A percentile compares a stretch with the other conserved stretches of the same genome.
phyloP scores from a whole-genome alignment of 164 flowering plant genomes.

The Buxus sempervirens region DNA sequence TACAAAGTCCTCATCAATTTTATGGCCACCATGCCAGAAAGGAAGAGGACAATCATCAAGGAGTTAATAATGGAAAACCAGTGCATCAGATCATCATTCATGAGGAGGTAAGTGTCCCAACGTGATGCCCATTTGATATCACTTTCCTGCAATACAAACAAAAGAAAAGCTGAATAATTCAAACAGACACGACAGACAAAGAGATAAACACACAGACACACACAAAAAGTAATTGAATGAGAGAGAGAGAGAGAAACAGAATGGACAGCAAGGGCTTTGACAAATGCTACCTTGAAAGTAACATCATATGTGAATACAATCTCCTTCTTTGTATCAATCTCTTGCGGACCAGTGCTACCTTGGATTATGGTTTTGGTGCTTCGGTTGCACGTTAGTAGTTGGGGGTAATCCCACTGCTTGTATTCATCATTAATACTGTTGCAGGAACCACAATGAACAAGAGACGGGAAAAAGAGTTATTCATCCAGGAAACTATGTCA shows the following conservation, averaged over 20 bases:
- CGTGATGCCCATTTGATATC: slow-evolving; percentile 56
- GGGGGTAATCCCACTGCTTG: slow-evolving; percentile 64
- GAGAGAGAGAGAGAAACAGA: no score
- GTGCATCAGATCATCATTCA: slow-evolving; percentile 43
- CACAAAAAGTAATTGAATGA: no score
- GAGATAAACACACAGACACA: no score
- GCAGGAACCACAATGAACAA: no score
- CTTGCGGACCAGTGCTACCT: slow-evolving; percentile 36
- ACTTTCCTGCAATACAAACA: slow-evolving; percentile 31
- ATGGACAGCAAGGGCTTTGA: neutral
- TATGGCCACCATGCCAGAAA: no score
- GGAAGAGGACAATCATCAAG: slow-evolving; percentile 48
- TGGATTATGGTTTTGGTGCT: no score
- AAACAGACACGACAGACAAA: no score
- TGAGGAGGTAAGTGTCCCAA: no score
- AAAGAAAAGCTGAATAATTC: neutral
- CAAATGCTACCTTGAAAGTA: slow-evolving; percentile 35
- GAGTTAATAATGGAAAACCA: slow-evolving; percentile 51
- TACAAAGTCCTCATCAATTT: slow-evolving; percentile 54
- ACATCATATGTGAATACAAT: slow-evolving; percentile 45
- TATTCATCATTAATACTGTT: slow-evolving; percentile 58
- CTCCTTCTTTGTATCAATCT: slow-evolving; percentile 25
- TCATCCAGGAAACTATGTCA: neutral
- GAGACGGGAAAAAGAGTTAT: neutral
- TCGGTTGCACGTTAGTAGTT: slow-evolving; percentile 52